Conservation (phyloP, 2,329 filamentous ascomycete genomes). For the Colletotrichum aenigma region DNA sequence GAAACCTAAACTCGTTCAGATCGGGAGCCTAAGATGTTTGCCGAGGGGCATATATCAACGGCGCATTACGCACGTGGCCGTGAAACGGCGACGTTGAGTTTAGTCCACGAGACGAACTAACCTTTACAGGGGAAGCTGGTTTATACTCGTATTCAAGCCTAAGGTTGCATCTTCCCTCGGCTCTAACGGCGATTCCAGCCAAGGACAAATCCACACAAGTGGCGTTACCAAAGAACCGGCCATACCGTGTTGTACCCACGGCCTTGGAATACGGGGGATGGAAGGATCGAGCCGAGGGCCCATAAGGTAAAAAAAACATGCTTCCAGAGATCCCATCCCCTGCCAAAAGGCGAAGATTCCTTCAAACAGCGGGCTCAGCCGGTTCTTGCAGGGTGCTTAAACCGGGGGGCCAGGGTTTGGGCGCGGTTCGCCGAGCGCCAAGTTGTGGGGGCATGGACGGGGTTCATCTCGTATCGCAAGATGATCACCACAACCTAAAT, state of each 20-base stretch:
- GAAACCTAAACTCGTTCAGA: background rate
- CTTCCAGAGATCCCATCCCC: background rate
- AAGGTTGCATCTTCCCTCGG: background rate
- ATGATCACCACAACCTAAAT: background rate
- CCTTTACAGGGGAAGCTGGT: background rate
- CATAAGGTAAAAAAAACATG: background rate
- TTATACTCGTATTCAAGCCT: background rate
- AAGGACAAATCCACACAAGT: background rate
- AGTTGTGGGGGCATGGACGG: slow-evolving; percentile 6
- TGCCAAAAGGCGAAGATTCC: background rate
- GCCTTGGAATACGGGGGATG: background rate
- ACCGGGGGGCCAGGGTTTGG: background rate
- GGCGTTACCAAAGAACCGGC: background rate
- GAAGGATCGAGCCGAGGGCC: background rate
- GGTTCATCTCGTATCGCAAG: slow-evolving; percentile 10
- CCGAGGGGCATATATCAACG: background rate
- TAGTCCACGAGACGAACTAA: background rate
- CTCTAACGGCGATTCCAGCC: background rate
- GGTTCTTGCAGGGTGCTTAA: background rate
- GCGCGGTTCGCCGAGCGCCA: background rate
- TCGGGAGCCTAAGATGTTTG: background rate
- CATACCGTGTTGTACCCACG: background rate
- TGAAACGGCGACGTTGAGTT: background rate
- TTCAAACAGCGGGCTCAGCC: background rate
- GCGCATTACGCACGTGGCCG: background rate